Percentiles rank a stretch among this genome's conserved stretches.
phyloP scores from a whole-genome alignment of 1,284 basidiomycete species.

The Tetrapyrgos nigripes region DNA sequence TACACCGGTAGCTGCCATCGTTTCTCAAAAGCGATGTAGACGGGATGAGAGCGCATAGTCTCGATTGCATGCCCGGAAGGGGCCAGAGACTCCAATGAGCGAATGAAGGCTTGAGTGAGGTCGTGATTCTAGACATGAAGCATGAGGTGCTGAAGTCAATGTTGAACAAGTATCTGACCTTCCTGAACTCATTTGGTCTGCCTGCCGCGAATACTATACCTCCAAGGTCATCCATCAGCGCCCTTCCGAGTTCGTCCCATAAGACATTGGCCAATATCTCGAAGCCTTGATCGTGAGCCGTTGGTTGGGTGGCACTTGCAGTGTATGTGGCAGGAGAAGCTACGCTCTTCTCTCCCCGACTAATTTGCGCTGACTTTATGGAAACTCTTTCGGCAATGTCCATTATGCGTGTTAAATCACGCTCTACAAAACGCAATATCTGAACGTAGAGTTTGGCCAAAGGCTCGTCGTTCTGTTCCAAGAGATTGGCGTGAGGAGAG shows the following conservation, averaged over 20 bases:
- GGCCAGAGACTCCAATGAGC: slow-evolving; percentile 82
- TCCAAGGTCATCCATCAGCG: slow-evolving; percentile 87
- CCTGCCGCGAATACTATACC: slow-evolving; percentile 88
- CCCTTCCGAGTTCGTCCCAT: slow-evolving; percentile 83
- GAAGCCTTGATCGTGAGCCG: slow-evolving; percentile 55
- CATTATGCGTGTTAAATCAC: slow-evolving; percentile 76
- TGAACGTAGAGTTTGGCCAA: slow-evolving; percentile 82
- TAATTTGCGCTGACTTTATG: slow-evolving; percentile 46
- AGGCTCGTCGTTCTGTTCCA: slow-evolving; percentile 69
- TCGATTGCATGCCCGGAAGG: slow-evolving; percentile 77
- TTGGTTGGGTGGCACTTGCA: slow-evolving; percentile 1
- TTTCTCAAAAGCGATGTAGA: slow-evolving; percentile 77
- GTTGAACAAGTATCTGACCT: slow-evolving; percentile 52
- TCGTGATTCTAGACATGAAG: slow-evolving; percentile 70
- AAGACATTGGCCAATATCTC: slow-evolving; percentile 87
- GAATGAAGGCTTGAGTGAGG: slow-evolving; percentile 85
- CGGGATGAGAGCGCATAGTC: slow-evolving; percentile 73
- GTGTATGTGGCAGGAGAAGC: slow-evolving; percentile 1
- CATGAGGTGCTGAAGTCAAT: neutral
- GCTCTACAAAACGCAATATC: slow-evolving; percentile 81
- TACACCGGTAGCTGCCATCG: slow-evolving; percentile 98
- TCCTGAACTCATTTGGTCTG: slow-evolving; percentile 87
- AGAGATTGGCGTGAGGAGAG: slow-evolving; percentile 52
- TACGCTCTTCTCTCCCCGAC: slow-evolving; percentile 25
- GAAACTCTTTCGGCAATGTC: slow-evolving; percentile 75